These are phyloP conservation scores for Hemileccinum rubropunctum DNA, from an alignment of 768 basidiomycete species.

Conservation along the genomic window DNA sequence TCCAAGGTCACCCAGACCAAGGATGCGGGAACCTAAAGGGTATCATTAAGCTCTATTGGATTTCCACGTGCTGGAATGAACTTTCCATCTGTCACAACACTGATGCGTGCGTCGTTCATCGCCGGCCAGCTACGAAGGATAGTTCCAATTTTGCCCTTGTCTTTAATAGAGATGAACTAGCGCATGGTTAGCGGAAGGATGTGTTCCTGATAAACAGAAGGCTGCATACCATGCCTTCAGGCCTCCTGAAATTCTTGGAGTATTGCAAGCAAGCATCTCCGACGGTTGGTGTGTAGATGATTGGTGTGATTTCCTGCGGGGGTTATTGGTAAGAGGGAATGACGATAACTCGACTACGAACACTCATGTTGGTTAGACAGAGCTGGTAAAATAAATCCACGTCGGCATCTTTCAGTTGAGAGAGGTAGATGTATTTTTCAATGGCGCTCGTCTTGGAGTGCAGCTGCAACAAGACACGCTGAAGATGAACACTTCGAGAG, in stretches of 20 bases:
- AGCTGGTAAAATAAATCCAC: slow-evolving; percentile 75
- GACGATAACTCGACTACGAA: slow-evolving; percentile 5
- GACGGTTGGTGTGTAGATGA: slow-evolving; percentile 92
- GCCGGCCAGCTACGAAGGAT: slow-evolving; percentile 74
- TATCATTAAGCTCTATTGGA: neutral
- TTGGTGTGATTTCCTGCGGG: slow-evolving; percentile 57
- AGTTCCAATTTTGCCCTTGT: slow-evolving; percentile 74
- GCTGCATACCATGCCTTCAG: slow-evolving; percentile 64
- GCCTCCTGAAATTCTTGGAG: slow-evolving; percentile 71
- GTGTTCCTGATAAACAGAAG: neutral
- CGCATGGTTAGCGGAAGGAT: slow-evolving; percentile 12
- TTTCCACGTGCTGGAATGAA: neutral
- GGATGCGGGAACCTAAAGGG: slow-evolving; percentile 70
- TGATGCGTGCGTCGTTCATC: slow-evolving; percentile 75
- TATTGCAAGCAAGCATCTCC: slow-evolving; percentile 88
- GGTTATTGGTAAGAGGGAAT: neutral
- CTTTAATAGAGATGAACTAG: slow-evolving; percentile 75
- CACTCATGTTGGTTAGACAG: slow-evolving; percentile 61
- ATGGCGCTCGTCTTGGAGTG: slow-evolving; percentile 71
- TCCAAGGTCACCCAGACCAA: slow-evolving; percentile 84
- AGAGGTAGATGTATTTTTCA: slow-evolving; percentile 86
- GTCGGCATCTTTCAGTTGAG: slow-evolving; percentile 70
- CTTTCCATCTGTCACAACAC: slow-evolving; percentile 88
- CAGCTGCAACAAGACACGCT: slow-evolving; percentile 66
- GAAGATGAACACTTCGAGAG: slow-evolving; percentile 47